phyloP scores from a whole-genome alignment of 768 basidiomycete genomes.

The Kockovaella imperatae region DNA sequence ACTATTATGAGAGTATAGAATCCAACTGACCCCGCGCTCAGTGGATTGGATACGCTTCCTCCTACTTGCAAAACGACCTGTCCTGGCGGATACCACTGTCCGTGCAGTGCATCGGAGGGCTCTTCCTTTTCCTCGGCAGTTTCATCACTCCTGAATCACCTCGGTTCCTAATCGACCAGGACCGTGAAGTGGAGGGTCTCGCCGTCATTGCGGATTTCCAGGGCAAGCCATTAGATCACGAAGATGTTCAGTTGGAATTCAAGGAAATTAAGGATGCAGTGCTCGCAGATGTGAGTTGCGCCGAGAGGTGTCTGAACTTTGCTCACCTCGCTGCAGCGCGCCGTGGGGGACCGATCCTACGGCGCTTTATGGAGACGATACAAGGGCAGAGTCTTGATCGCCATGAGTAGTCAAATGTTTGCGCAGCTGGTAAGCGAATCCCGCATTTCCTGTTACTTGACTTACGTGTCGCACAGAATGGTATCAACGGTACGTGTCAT shows the following conservation, averaged over 20 bases:
- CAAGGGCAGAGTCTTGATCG: conserved; percentile 76
- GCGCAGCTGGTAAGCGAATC: conserved; percentile 69
- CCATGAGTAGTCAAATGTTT: conserved; percentile 92
- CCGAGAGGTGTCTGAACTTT: neutral
- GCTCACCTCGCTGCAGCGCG: conserved; percentile 52
- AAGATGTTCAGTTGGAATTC: conserved; percentile 70
- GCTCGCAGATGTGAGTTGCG: conserved; percentile 40
- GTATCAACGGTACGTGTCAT: conserved; percentile 61
- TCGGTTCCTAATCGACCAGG: conserved; percentile 85
- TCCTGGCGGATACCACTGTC: conserved; percentile 89
- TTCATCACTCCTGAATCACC: conserved; percentile 85
- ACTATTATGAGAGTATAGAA: neutral
- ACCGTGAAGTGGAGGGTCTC: conserved; percentile 74
- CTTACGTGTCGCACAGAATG: conserved; percentile 59
- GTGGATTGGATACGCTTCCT: conserved; percentile 92
- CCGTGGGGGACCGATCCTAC: conserved; percentile 69
- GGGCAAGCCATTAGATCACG: conserved; percentile 65
- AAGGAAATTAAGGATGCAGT: conserved; percentile 71
- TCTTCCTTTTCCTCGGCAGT: conserved; percentile 68
- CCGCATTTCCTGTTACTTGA: neutral
- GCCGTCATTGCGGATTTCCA: conserved; percentile 80
- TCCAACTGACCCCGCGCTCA: conserved; percentile 4
- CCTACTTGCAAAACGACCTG: conserved; percentile 72
- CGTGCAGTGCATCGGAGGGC: conserved; percentile 79
- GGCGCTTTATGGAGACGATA: conserved; percentile 77